Evolutionary conservation across 2,329 filamentous ascomycete species (phyloP).

Genomic region (Apiospora malaysiana): DNA sequence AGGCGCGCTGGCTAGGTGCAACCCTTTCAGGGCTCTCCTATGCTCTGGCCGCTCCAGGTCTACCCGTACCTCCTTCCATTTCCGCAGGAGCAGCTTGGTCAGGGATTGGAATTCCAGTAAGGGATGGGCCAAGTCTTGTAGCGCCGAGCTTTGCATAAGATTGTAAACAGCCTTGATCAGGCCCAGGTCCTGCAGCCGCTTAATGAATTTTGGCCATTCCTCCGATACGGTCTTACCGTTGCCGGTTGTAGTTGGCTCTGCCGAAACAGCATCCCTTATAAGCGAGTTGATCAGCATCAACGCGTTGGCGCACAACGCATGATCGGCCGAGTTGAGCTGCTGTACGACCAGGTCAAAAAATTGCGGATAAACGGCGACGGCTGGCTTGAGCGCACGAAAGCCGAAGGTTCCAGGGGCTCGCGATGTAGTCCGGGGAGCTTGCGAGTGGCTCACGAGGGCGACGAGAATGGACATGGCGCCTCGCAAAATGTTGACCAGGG

Average conservation of each 20-base stretch:
- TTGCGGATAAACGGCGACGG: conserved; percentile 87
- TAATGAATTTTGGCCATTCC: conserved; percentile 96
- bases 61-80: conserved; percentile 85
- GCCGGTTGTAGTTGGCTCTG: conserved; percentile 58
- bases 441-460: conserved; percentile 86
- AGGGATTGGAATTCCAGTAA: conserved; percentile 91
- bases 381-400: conserved; percentile 89
- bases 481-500: conserved; percentile 94
- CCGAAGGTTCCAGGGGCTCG: conserved; percentile 71
- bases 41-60: conserved; percentile 90
- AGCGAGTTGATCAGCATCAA: conserved; percentile 94
- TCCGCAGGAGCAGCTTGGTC: conserved; percentile 84
- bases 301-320: conserved; percentile 93
- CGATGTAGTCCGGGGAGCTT: conserved; percentile 49
- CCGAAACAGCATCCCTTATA: conserved; percentile 87
- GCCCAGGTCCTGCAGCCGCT: conserved; percentile 88
- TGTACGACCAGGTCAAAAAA: conserved; percentile 95
- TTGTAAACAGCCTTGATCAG: conserved; percentile 90
- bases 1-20: conserved; percentile 83
- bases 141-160: conserved; percentile 91
- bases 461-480: conserved; percentile 97
- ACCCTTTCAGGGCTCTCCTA: conserved; percentile 80
- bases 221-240: conserved; percentile 51
- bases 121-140: conserved; percentile 89
- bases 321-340: conserved; percentile 90